phyloP scores from a whole-genome alignment of 2,329 filamentous ascomycete species.

The Fusarium pseudograminearum region DNA sequence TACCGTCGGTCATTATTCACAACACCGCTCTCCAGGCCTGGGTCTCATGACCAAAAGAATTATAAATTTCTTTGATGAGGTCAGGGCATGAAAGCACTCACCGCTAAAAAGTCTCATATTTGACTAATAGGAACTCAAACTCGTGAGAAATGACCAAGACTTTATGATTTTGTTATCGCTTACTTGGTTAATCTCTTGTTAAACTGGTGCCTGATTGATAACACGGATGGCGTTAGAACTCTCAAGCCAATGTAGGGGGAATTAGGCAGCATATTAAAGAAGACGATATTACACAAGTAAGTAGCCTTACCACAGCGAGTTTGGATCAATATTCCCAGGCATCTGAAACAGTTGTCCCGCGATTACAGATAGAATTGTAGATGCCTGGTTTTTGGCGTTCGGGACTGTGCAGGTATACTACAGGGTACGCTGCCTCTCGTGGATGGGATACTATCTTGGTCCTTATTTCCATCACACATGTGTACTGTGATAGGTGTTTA shows the following conservation, averaged over 20 bases:
- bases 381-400: not conserved
- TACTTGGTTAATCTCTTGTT: not conserved
- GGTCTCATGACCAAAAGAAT: not conserved
- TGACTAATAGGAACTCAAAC: not conserved
- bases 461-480: not conserved
- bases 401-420: not conserved
- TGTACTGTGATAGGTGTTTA: too few relatives aligned
- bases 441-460: not conserved
- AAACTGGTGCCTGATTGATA: slow-evolving; percentile 2
- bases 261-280: slow-evolving; percentile 20
- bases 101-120: not conserved
- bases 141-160: not conserved
- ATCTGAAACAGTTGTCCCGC: slow-evolving; percentile 9
- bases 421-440: not conserved
- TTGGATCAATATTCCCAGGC: not conserved
- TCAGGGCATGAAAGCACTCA: not conserved
- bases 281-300: too few relatives aligned
- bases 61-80: not conserved
- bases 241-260: not conserved
- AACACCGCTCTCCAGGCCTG: not conserved
- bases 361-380: not conserved
- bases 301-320: accelerated
- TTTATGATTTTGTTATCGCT: not conserved
- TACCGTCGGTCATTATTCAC: not conserved
- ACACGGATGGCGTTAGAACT: not conserved